Evolutionary conservation across 1,284 basidiomycete species (phyloP).

Genomic region (Tremellales sp.): DNA sequence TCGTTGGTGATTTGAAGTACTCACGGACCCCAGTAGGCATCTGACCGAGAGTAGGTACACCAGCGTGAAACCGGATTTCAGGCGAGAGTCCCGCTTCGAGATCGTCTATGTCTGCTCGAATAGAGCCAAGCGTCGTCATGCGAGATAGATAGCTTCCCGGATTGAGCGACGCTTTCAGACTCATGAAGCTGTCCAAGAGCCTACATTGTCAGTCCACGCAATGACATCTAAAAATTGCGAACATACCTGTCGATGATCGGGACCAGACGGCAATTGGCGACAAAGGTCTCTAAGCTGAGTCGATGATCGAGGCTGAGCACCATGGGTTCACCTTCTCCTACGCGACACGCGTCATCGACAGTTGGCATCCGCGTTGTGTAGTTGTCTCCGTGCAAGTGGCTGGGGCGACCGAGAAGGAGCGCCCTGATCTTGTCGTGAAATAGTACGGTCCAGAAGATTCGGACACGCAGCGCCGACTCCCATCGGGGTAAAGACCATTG

Average conservation of each 20-base stretch:
- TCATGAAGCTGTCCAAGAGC: slow-evolving; percentile 8
- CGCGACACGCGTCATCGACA: slow-evolving; percentile 23
- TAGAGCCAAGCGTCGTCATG: slow-evolving; percentile 16
- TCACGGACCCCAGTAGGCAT: slow-evolving; percentile 24
- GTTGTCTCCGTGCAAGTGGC: slow-evolving; percentile 19
- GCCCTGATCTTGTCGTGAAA: slow-evolving; percentile 41
- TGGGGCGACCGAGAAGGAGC: slow-evolving; percentile 32
- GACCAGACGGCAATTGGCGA: slow-evolving; percentile 14
- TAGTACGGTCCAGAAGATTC: slow-evolving; percentile 42
- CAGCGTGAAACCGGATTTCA: no score
- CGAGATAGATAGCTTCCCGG: slow-evolving; percentile 10
- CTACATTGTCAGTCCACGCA: slow-evolving; percentile 10
- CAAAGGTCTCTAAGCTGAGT: slow-evolving; percentile 25
- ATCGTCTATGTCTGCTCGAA: slow-evolving; percentile 13
- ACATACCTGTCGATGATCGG: slow-evolving; percentile 1
- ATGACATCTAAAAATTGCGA: neutral
- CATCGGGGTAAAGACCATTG: slow-evolving; percentile 42
- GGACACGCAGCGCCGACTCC: slow-evolving; percentile 37
- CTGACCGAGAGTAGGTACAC: no score
- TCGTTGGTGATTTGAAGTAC: neutral
- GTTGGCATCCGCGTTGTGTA: slow-evolving; percentile 29
- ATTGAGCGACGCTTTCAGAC: slow-evolving; percentile 2
- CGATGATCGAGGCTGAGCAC: slow-evolving; percentile 1
- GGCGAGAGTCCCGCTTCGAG: slow-evolving; percentile 18
- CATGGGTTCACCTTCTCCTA: neutral